These are phyloP conservation scores for Lepidium africanum DNA, from an alignment of 345 rosid genomes.

Conservation along the genomic window DNA sequence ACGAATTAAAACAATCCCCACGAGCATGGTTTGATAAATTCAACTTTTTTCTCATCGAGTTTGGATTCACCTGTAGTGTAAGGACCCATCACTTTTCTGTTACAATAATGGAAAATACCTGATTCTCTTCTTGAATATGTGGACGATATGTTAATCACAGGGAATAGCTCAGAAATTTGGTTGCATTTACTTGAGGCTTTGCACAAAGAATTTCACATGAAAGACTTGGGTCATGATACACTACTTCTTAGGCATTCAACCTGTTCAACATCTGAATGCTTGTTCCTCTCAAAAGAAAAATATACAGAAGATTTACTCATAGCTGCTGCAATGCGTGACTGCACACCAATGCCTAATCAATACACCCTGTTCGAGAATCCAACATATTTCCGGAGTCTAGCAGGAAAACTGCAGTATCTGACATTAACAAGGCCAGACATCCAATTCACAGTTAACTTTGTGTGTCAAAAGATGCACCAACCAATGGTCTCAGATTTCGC, in stretches of 20 bases:
- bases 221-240: neutral
- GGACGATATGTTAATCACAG: too few relatives aligned
- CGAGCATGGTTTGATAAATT: too few relatives aligned
- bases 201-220: neutral
- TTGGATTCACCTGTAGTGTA: too few relatives aligned
- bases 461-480: neutral
- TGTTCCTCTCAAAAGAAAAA: neutral
- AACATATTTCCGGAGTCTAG: neutral
- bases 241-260: neutral
- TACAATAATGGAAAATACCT: too few relatives aligned
- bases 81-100: too few relatives aligned
- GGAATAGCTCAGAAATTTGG: too few relatives aligned
- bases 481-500: too few relatives aligned
- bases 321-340: neutral
- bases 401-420: neutral
- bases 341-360: neutral
- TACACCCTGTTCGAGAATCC: neutral
- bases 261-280: neutral
- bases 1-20: too few relatives aligned
- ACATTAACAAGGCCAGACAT: neutral
- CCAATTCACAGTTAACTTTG: neutral
- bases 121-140: too few relatives aligned
- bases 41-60: too few relatives aligned
- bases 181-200: too few relatives aligned
- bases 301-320: neutral